phyloP scores from a whole-genome alignment of 768 basidiomycete species.

The Lentinula sp. region DNA sequence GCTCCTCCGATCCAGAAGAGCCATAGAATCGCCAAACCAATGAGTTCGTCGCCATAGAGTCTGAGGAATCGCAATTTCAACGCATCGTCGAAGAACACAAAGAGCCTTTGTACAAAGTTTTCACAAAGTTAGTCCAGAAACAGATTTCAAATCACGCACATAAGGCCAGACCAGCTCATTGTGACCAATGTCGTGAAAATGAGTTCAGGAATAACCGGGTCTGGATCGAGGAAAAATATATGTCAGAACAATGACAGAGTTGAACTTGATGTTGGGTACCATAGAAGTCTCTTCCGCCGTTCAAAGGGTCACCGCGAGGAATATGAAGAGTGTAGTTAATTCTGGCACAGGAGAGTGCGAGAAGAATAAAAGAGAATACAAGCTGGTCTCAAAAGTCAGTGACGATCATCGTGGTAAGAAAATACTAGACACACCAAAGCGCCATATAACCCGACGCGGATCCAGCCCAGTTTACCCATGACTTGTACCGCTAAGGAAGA shows the following conservation, averaged over 20 bases:
- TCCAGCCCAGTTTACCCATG: neutral
- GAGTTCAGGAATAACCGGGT: slow-evolving; percentile 66
- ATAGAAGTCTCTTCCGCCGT: slow-evolving; percentile 51
- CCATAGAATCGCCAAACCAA: slow-evolving; percentile 61
- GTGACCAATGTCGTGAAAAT: slow-evolving; percentile 57
- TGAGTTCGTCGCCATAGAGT: slow-evolving; percentile 53
- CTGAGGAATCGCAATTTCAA: slow-evolving; percentile 51
- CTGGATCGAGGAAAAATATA: slow-evolving; percentile 24
- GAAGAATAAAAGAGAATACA: slow-evolving; percentile 49
- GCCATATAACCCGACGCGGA: neutral
- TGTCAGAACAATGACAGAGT: neutral
- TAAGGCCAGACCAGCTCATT: slow-evolving; percentile 56
- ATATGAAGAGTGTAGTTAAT: slow-evolving; percentile 63
- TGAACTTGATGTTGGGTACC: slow-evolving; percentile 27
- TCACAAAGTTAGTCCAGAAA: neutral
- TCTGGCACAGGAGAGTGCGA: slow-evolving; percentile 54
- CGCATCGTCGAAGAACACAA: slow-evolving; percentile 51
- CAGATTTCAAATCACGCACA: slow-evolving; percentile 39
- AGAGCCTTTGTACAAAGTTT: slow-evolving; percentile 7
- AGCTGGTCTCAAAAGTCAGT: slow-evolving; percentile 18
- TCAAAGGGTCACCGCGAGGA: slow-evolving; percentile 46
- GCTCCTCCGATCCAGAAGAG: slow-evolving; percentile 71
- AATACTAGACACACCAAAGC: neutral
- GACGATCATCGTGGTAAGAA: too few relatives aligned
- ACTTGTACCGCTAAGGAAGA: neutral